Evolutionary conservation across 2,329 filamentous ascomycete species (phyloP).

Genomic region (Colletotrichum lentis): DNA sequence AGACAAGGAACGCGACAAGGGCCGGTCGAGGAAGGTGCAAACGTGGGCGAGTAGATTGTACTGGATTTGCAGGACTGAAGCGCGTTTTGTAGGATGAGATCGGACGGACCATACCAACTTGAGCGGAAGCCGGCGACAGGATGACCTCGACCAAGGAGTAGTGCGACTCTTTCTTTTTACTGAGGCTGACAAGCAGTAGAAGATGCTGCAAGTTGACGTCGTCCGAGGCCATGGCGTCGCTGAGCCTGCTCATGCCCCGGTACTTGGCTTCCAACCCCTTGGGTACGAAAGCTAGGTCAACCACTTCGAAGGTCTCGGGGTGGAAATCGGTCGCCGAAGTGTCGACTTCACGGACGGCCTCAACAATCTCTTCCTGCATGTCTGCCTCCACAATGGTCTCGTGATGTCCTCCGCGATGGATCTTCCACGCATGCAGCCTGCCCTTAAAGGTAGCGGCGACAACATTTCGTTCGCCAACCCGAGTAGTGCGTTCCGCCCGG

Average conservation of each 20-base stretch:
- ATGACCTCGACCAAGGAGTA: conserved; percentile 80
- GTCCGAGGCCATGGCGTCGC: conserved; percentile 58
- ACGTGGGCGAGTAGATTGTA: conserved; percentile 61
- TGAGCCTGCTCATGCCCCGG: conserved; percentile 59
- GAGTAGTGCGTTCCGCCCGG: conserved; percentile 73
- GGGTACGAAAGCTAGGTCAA: conserved; percentile 80
- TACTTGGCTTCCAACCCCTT: conserved; percentile 61
- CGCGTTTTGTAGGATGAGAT: conserved; percentile 71
- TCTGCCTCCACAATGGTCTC: conserved; percentile 77
- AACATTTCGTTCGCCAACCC: conserved; percentile 84
- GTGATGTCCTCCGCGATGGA: conserved; percentile 87
- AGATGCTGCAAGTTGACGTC: conserved; percentile 65
- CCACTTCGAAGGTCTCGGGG: conserved; percentile 71
- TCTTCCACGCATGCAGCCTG: conserved; percentile 83
- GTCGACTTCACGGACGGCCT: conserved; percentile 66
- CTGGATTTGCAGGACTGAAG: conserved; percentile 52
- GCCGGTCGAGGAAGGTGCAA: conserved; percentile 81
- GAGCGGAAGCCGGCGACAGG: conserved; percentile 61
- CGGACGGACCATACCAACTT: conserved; percentile 72
- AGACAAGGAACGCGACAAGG: conserved; percentile 82
- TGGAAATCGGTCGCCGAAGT: conserved; percentile 58
- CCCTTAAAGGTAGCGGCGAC: conserved; percentile 81
- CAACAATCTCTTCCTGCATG: conserved; percentile 69
- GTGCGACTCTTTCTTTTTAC: conserved; percentile 61
- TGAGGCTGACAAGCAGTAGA: conserved; percentile 67